Percentiles rank a stretch among this genome's conserved stretches.
phyloP scores from a whole-genome alignment of 257 asterid genomes.

The Solanum ossicruentum region DNA sequence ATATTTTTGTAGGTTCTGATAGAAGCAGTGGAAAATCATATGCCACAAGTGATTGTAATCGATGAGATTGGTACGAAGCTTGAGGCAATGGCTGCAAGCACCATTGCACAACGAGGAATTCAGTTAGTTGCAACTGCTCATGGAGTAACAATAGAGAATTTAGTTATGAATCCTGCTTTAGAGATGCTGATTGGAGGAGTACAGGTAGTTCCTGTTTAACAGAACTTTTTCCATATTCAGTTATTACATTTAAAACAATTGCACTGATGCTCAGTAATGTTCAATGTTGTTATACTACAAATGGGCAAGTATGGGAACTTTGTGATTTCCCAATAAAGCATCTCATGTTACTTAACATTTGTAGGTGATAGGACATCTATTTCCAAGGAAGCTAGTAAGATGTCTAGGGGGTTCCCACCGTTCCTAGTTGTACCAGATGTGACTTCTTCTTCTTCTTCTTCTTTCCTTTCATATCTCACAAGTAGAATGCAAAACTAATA shows the following conservation, averaged over 20 bases:
- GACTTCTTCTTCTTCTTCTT: background rate
- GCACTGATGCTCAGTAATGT: background rate
- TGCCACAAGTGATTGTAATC: slow-evolving; percentile 97
- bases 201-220: slow-evolving; percentile 42
- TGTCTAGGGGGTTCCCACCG: background rate
- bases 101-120: slow-evolving; percentile 99
- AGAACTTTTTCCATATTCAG: background rate
- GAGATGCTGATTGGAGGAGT: slow-evolving; percentile 99
- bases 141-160: slow-evolving; percentile 84
- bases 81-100: slow-evolving; percentile 94
- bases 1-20: slow-evolving; percentile 57
- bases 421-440: background rate
- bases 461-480: background rate
- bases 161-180: slow-evolving; percentile 88
- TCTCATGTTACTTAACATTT: background rate
- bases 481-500: background rate
- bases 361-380: background rate
- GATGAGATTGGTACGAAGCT: slow-evolving; percentile 97
- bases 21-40: slow-evolving; percentile 97
- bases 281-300: background rate
- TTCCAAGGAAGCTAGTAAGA: background rate
- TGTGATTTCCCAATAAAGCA: background rate
- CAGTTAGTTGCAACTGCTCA: slow-evolving; percentile 99
- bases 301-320: background rate
- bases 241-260: background rate